Evolutionary conservation across 768 basidiomycete species (phyloP).

Genomic region (Porpolomopsis calyptriformis): DNA sequence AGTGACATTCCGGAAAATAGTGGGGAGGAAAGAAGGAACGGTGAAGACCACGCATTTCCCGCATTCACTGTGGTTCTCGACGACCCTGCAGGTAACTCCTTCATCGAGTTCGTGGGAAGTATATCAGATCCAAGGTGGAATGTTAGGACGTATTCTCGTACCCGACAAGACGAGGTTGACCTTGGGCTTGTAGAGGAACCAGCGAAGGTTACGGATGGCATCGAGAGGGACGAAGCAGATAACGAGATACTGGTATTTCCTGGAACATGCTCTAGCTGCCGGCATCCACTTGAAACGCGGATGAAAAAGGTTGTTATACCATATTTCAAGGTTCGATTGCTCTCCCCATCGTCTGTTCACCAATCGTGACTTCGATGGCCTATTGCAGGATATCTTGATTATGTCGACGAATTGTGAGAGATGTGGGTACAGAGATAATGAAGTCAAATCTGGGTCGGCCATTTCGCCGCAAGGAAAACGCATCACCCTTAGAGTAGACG

Average conservation of each 20-base stretch:
- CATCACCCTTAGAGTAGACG: conserved; percentile 83
- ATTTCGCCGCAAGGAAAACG: conserved; percentile 81
- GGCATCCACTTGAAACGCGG: conserved; percentile 67
- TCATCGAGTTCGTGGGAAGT: conserved; percentile 79
- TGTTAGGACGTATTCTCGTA: conserved; percentile 70
- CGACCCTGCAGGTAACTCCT: conserved; percentile 95
- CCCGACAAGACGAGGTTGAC: conserved; percentile 66
- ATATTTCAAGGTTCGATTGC: conserved; percentile 74
- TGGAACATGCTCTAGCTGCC: conserved; percentile 82
- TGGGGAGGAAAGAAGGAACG: too few relatives aligned
- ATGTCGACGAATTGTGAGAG: conserved; percentile 96
- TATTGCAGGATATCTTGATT: conserved; percentile 75
- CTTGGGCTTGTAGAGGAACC: conserved; percentile 49
- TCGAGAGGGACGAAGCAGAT: conserved; percentile 24
- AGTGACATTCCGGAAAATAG: too few relatives aligned
- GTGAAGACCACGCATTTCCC: conserved; percentile 52
- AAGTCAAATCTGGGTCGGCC: conserved; percentile 89
- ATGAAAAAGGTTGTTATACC: conserved; percentile 98
- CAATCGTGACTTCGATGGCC: conserved; percentile 1
- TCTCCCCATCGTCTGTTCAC: not conserved
- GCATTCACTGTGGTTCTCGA: conserved; percentile 79
- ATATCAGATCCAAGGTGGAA: conserved; percentile 93
- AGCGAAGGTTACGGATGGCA: not conserved
- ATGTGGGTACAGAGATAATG: conserved; percentile 96
- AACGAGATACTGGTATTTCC: conserved; percentile 89